These are phyloP conservation scores for Triticum urartu DNA, from an alignment of 176 grass and related monocot genomes.

Conservation along the genomic window DNA sequence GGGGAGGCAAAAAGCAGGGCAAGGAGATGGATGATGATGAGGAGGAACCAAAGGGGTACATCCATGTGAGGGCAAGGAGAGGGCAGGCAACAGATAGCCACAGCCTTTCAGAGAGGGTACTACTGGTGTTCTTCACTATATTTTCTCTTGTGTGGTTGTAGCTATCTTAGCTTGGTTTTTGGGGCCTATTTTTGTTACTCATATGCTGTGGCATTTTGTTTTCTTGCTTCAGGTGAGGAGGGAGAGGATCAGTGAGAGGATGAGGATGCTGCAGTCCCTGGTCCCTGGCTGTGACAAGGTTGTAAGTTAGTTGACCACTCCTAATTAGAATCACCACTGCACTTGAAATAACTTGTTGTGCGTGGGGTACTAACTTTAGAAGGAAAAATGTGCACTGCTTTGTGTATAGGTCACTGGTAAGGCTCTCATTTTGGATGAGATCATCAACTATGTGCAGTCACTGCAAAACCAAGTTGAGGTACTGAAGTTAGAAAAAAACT, in stretches of 20 bases:
- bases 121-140: not conserved
- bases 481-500: not conserved
- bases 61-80: constrained; percentile 98
- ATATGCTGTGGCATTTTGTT: constrained; percentile 27
- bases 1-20: constrained; percentile 46
- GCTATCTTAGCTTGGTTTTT: constrained; percentile 12
- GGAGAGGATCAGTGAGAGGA: constrained; percentile 94
- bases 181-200: constrained; percentile 25
- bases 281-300: constrained; percentile 98
- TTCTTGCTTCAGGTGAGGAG: constrained; percentile 72
- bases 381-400: not conserved
- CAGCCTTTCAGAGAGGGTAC: constrained; percentile 93
- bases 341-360: not conserved
- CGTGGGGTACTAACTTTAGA: constrained; percentile 13
- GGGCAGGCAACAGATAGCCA: constrained; percentile 95
- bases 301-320: not conserved
- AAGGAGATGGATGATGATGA: constrained; percentile 46
- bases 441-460: constrained; percentile 92
- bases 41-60: constrained; percentile 64
- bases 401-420: constrained; percentile 74
- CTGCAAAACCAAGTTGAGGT: constrained; percentile 98
- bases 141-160: constrained; percentile 5
- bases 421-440: constrained; percentile 84
- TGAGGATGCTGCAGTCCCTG: constrained; percentile 90
- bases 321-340: not conserved